These are phyloP conservation scores for Hyaloscypha finlandica DNA, from an alignment of 495 filamentous ascomycete genomes.

Conservation along the genomic window DNA sequence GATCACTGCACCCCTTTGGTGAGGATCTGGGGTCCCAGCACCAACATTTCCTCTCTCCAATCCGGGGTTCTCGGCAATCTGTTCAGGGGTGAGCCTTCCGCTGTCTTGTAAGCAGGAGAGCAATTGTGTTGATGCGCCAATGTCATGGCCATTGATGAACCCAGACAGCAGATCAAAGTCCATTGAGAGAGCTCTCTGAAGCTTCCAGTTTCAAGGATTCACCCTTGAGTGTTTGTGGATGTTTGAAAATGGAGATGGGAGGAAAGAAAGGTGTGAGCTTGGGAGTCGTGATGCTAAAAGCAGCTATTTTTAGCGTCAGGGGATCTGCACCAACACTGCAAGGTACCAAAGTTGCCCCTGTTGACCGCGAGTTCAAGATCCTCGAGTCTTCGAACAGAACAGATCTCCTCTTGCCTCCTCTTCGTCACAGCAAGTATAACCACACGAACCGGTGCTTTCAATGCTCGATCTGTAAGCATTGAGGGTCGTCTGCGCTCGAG, in stretches of 20 bases:
- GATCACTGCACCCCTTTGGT: slow-evolving; percentile 40
- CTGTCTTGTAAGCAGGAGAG: slow-evolving; percentile 24
- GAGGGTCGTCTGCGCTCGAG: neutral
- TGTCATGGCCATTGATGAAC: neutral
- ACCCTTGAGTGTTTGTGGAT: neutral
- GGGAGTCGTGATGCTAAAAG: neutral
- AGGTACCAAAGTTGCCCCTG: neutral
- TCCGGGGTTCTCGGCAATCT: neutral
- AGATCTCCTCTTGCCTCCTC: neutral
- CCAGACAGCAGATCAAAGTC: slow-evolving; percentile 16
- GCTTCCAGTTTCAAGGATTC: neutral
- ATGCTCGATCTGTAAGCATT: neutral
- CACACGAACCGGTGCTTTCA: neutral
- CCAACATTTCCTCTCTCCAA: neutral
- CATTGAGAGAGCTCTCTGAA: neutral
- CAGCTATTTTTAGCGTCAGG: neutral
- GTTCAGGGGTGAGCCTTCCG: slow-evolving; percentile 3
- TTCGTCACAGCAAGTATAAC: neutral
- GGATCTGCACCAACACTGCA: neutral
- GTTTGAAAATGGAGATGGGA: neutral
- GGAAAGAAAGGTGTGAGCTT: neutral
- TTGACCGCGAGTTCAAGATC: neutral
- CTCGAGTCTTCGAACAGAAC: neutral
- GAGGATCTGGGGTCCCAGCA: neutral
- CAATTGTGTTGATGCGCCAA: slow-evolving; percentile 11